Conservation (phyloP, 2,329 filamentous ascomycete genomes). For the Xylaria sp. region DNA sequence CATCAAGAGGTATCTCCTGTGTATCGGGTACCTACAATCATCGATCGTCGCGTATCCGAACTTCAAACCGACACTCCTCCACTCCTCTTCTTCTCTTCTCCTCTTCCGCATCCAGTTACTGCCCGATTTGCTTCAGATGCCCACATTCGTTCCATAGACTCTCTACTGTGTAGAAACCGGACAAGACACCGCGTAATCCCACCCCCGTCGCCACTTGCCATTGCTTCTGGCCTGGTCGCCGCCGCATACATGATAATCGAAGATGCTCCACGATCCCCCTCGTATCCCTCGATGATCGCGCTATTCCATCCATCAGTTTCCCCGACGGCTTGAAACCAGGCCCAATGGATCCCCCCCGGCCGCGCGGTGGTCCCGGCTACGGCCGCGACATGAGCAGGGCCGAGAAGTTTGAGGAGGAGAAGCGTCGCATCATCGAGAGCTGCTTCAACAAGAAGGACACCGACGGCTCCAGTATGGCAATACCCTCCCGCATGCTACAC, state of each 20-base stretch:
- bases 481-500: constrained; percentile 15
- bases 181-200: background rate
- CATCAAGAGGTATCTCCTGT: too few species aligned
- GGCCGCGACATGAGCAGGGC: constrained; percentile 57
- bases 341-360: constrained; percentile 38
- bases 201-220: background rate
- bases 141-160: background rate
- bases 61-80: too few species aligned
- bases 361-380: constrained; percentile 42
- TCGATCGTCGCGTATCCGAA: too few species aligned
- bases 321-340: constrained; percentile 20
- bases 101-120: too few species aligned
- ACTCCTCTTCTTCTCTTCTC: too few species aligned
- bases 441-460: constrained; percentile 91
- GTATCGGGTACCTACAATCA: too few species aligned
- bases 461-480: constrained; percentile 78
- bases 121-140: constrained; percentile 1
- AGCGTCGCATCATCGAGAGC: constrained; percentile 89
- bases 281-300: constrained; percentile 26
- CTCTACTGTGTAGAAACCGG: background rate
- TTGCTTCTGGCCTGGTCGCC: background rate
- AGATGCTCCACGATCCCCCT: constrained; percentile 38
- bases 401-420: constrained; percentile 95
- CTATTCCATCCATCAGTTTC: constrained; percentile 39
- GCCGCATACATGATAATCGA: constrained; percentile 19